Evolutionary conservation across 2,329 filamentous ascomycete species (phyloP).

Genomic region (Ascochyta pisi): DNA sequence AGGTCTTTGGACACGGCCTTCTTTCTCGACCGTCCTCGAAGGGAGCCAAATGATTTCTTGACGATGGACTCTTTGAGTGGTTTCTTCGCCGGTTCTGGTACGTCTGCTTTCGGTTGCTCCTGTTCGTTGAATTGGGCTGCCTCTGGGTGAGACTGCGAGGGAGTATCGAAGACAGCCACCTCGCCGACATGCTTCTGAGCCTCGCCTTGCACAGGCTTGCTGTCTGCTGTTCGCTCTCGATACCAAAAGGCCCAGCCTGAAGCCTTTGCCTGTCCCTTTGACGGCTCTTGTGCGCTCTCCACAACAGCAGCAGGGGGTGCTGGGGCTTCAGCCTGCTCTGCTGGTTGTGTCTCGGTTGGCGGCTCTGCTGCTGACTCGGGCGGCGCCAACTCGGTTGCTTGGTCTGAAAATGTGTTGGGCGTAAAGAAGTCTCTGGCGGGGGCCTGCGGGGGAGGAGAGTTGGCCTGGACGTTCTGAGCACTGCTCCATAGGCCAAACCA

Average conservation of each 20-base stretch:
- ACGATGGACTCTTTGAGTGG: conserved; percentile 26
- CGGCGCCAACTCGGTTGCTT: conserved; percentile 12
- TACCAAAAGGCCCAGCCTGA: conserved; percentile 87
- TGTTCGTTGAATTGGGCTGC: conserved; percentile 60
- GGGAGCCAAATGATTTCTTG: conserved; percentile 41
- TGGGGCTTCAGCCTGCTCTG: neutral
- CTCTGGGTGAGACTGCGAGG: conserved; percentile 58
- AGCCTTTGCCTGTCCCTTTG: conserved; percentile 53
- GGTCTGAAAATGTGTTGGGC: conserved; percentile 14
- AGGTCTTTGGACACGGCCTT: conserved; percentile 32
- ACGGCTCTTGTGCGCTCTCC: conserved; percentile 14
- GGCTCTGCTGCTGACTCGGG: neutral
- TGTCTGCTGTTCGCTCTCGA: conserved; percentile 61
- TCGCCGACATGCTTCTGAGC: conserved; percentile 63
- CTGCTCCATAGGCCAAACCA: conserved; percentile 61
- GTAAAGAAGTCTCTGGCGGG: conserved; percentile 17
- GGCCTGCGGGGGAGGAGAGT: conserved; percentile 29
- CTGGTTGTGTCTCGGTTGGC: conserved; percentile 4
- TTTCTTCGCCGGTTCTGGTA: conserved; percentile 26
- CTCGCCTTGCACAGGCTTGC: conserved; percentile 62
- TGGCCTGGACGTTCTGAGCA: conserved; percentile 51
- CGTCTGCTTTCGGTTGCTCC: conserved; percentile 32
- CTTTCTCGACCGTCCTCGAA: conserved; percentile 40
- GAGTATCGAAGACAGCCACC: conserved; percentile 58
- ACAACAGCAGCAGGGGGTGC: neutral